Base-by-base conservation (phyloP, 805 yeast genomes). In the Myxozyma mucilagina region DNA sequence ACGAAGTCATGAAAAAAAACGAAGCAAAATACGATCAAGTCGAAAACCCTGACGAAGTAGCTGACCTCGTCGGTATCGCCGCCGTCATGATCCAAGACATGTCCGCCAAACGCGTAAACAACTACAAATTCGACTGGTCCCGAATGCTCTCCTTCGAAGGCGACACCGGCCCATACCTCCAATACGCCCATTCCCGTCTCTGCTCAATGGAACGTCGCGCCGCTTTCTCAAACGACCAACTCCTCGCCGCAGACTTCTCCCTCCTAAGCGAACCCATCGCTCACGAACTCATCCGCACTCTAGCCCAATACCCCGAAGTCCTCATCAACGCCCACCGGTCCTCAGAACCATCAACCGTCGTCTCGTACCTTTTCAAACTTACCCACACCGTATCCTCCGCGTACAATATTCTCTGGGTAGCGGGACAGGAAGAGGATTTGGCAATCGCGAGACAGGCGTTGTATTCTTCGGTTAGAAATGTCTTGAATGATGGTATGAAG, bases 31-130 rank as follows among this genome's bases (percentile, higher is more conserved):
- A 91, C 73, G 87, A 93, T 10, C 97, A 90, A 78, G 90, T 93
- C 68, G 94, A 87, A 73, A 84, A 92, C 73, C 99, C 98, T 39
- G 97, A 93, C 62, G 85, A 85, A 74, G 88, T 94, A 71, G 98
- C 99, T 61, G 98, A 94, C 76, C 81, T 90, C 70, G 86, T 94
- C 62, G 99, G 99, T 74, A 88, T 94, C 60, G 87, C 97, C 35
- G 99, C 99, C 5, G 96, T 94, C 63, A 92, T 94, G 97, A 89
- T 94, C 72, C 99, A 94, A 82, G 99, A 94, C 77, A 92, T 94
- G 98, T 96, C 90, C 78, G 86, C 96, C 63, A 94, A 94, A 80
- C 87, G 99, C 77, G 84, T 93, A 76, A 91, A 93, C 80, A 93
- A 94, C 79, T 94, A 94, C 79, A 90, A 87, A 71, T 94, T 94